Conservation (phyloP, 1,139 yeast genomes). For the Nematodospora anomalae region DNA sequence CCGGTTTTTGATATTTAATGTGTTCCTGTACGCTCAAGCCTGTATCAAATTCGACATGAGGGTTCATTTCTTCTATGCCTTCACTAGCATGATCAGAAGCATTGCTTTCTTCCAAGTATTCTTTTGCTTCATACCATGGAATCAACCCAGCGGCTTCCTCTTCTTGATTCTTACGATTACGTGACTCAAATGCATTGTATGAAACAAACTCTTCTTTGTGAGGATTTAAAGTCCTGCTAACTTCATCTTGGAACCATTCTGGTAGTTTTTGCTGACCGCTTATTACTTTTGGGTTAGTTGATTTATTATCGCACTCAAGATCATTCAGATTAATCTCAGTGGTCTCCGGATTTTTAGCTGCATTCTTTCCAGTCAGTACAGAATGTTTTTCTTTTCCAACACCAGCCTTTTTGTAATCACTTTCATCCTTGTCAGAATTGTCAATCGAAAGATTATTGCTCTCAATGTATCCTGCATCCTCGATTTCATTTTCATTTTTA, state of each 20-base stretch:
- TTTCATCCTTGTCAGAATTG: neutral
- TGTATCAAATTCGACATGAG: neutral
- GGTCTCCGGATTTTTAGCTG: neutral
- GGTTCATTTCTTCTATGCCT: conserved; percentile 14
- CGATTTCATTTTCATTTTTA: conserved; percentile 12
- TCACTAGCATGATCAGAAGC: conserved; percentile 11
- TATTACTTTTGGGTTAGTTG: neutral
- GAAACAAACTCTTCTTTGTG: conserved; percentile 15
- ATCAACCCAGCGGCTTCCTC: conserved; percentile 53
- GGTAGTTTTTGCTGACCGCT: conserved; percentile 22
- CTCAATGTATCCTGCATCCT: conserved; percentile 10
- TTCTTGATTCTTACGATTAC: conserved; percentile 23
- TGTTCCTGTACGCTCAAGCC: conserved; percentile 21
- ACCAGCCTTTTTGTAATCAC: neutral
- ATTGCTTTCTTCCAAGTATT: conserved; percentile 12
- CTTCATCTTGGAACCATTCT: conserved; percentile 31
- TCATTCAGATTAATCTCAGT: neutral
- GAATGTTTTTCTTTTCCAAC: conserved; percentile 3
- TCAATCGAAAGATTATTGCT: neutral
- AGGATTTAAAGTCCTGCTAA: conserved; percentile 17
- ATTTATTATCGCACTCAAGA: neutral
- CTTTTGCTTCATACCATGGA: conserved; percentile 48
- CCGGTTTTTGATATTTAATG: conserved; percentile 1
- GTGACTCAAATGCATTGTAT: conserved; percentile 6
- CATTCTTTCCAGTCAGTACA: neutral